Conservation (phyloP, 208 protist genomes). For the Leishmania mexicana region DNA sequence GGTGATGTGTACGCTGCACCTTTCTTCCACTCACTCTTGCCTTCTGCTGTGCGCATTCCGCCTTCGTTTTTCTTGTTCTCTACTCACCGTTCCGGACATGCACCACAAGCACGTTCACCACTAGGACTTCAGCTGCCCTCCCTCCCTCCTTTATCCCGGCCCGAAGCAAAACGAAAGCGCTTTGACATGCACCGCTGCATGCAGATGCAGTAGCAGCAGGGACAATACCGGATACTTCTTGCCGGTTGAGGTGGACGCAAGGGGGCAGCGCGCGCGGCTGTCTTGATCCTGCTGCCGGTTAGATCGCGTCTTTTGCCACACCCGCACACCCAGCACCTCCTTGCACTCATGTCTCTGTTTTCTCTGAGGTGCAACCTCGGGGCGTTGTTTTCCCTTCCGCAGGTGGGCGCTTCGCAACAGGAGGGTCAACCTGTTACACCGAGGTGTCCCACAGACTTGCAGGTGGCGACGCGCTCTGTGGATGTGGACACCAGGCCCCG, state of each 20-base stretch:
- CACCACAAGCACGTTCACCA: no score
- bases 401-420: not conserved
- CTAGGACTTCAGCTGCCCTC: no score
- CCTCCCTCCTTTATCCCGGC: not conserved
- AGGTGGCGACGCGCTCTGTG: not conserved
- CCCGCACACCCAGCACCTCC: not conserved
- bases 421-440: not conserved
- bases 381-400: not conserved
- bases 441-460: not conserved
- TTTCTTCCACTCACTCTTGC: not conserved
- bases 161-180: not conserved
- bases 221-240: not conserved
- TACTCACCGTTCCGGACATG: not conserved
- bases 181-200: not conserved
- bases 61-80: not conserved
- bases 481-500: not conserved
- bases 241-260: not conserved
- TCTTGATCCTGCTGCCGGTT: not conserved
- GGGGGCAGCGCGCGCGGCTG: not conserved
- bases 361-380: not conserved
- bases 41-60: no score
- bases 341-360: not conserved
- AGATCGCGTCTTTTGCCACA: not conserved
- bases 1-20: not conserved
- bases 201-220: not conserved